Evolutionary conservation across 768 basidiomycete species (phyloP).

Genomic region (Rhizopogon vulgaris): DNA sequence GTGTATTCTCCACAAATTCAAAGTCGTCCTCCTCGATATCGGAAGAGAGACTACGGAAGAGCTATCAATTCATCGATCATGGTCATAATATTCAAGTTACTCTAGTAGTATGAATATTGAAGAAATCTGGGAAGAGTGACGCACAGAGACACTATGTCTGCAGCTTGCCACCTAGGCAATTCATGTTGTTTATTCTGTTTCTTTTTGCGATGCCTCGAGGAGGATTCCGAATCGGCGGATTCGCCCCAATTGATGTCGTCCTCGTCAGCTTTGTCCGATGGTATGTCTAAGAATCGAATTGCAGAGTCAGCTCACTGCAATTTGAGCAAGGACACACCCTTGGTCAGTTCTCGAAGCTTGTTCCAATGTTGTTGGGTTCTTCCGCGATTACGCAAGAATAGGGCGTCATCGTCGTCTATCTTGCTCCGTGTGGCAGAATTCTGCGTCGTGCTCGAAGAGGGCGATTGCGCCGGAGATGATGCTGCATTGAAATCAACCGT

Average conservation of each 20-base stretch:
- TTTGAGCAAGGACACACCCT: constrained; percentile 33
- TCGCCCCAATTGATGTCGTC: constrained; percentile 17
- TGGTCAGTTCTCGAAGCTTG: constrained; percentile 48
- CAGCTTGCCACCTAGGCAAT: constrained; percentile 39
- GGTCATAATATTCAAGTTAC: background rate
- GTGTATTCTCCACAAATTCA: constrained; percentile 33
- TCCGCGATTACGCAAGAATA: constrained; percentile 63
- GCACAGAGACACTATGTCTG: constrained; percentile 36
- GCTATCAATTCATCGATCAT: background rate
- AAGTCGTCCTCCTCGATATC: constrained; percentile 43
- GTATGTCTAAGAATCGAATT: constrained; percentile 14
- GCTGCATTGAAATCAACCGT: constrained; percentile 6
- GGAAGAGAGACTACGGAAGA: constrained; percentile 24
- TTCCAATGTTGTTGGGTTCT: constrained; percentile 54
- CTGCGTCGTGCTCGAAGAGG: constrained; percentile 6
- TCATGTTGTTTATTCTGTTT: constrained; percentile 22
- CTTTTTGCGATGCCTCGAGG: constrained; percentile 34
- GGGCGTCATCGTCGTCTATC: constrained; percentile 53
- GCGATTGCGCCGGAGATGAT: constrained; percentile 6
- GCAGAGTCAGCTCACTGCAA: background rate
- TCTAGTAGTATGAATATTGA: background rate
- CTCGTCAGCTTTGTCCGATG: constrained; percentile 12
- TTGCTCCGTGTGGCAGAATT: constrained; percentile 5
- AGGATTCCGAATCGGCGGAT: constrained; percentile 9
- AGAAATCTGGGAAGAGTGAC: constrained; percentile 10